Evolutionary conservation across 2,329 filamentous ascomycete species (phyloP).

Genomic region (Pseudogymnoascus sp.): DNA sequence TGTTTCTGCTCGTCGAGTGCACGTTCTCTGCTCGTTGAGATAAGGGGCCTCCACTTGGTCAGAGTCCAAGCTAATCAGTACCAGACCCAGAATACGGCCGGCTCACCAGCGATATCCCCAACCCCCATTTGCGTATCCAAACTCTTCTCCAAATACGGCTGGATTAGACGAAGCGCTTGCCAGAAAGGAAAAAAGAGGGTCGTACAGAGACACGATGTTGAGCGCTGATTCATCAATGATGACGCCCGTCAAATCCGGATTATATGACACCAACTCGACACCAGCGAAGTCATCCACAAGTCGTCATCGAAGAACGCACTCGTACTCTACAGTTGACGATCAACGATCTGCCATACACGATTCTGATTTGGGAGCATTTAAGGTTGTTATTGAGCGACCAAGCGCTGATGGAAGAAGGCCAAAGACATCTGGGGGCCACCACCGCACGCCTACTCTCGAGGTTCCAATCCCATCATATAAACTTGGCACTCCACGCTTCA

Average conservation of each 20-base stretch:
- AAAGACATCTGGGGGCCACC: slow-evolving; percentile 43
- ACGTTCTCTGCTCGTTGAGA: slow-evolving; percentile 11
- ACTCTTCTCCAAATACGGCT: slow-evolving; percentile 52
- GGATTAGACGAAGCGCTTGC: slow-evolving; percentile 41
- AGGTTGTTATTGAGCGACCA: slow-evolving; percentile 70
- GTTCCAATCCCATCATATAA: slow-evolving; percentile 77
- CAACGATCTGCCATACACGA: slow-evolving; percentile 40
- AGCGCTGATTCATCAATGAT: slow-evolving; percentile 19
- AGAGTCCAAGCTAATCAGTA: slow-evolving; percentile 9
- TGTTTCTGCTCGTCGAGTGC: slow-evolving; percentile 21
- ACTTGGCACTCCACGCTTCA: slow-evolving; percentile 75
- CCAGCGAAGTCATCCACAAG: slow-evolving; percentile 17
- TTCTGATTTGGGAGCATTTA: slow-evolving; percentile 60
- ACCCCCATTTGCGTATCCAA: slow-evolving; percentile 51
- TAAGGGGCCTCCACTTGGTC: slow-evolving; percentile 3
- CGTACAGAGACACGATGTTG: slow-evolving; percentile 24
- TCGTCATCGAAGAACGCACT: slow-evolving; percentile 55
- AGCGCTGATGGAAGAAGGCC: slow-evolving; percentile 46
- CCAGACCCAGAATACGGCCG: slow-evolving; percentile 53
- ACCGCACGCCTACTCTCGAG: slow-evolving; percentile 49
- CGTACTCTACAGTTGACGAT: slow-evolving; percentile 72
- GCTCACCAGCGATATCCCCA: slow-evolving; percentile 54
- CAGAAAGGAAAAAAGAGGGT: slow-evolving; percentile 22
- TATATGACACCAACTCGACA: slow-evolving; percentile 11
- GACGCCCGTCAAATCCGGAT: slow-evolving; percentile 27